Conservation (phyloP, 192 early-diverging fungal species). For the Coemansia sp. region DNA sequence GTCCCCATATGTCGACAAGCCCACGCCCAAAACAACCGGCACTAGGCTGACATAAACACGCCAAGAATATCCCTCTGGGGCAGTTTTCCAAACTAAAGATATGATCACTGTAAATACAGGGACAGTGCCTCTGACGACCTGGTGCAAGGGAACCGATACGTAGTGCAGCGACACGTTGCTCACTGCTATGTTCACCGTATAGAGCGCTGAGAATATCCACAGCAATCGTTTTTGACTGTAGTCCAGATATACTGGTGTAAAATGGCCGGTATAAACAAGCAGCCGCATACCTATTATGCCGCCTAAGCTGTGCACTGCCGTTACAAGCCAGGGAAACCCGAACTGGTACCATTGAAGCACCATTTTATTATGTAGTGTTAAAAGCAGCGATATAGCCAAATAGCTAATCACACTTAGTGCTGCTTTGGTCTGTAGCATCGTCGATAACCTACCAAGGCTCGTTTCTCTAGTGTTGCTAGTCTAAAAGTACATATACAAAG, state of each 20-base stretch:
- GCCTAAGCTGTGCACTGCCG: slow-evolving; percentile 75
- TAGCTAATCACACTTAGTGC: slow-evolving; percentile 11
- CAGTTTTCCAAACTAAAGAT: slow-evolving; percentile 48
- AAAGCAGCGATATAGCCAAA: slow-evolving; percentile 21
- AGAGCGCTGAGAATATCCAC: slow-evolving; percentile 78
- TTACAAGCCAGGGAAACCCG: slow-evolving; percentile 82
- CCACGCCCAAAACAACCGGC: slow-evolving; percentile 71
- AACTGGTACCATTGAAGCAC: slow-evolving; percentile 73
- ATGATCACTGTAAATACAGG: slow-evolving; percentile 76
- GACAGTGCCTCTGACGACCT: slow-evolving; percentile 79
- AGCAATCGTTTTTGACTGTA: slow-evolving; percentile 63
- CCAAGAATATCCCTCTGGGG: slow-evolving; percentile 27
- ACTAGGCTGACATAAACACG: slow-evolving; percentile 40
- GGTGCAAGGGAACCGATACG: slow-evolving; percentile 66
- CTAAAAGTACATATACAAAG: neutral
- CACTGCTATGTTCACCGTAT: slow-evolving; percentile 86
- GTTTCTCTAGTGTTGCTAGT: no score
- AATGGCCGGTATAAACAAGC: slow-evolving; percentile 51
- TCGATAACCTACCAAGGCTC: neutral
- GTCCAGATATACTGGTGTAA: slow-evolving; percentile 57
- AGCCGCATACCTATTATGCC: slow-evolving; percentile 65
- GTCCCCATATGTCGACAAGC: slow-evolving; percentile 79
- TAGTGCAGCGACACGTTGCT: slow-evolving; percentile 80
- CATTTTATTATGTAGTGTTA: slow-evolving; percentile 85
- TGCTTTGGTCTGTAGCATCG: slow-evolving; percentile 6